These are phyloP conservation scores for Coleophoma cylindrospora DNA, from an alignment of 2,329 filamentous ascomycete species.

Conservation along the genomic window DNA sequence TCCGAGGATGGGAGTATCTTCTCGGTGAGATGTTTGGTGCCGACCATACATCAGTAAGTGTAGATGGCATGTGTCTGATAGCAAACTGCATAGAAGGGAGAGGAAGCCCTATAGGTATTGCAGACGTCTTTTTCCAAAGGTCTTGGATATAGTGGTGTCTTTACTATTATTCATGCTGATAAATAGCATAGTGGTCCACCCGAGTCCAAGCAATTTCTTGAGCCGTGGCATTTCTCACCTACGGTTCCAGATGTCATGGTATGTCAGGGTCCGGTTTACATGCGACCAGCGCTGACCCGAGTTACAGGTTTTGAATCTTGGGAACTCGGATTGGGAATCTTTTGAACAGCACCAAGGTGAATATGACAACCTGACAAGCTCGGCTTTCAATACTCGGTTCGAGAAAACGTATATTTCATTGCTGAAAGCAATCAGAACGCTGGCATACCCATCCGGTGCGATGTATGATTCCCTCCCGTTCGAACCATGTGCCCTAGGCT, in stretches of 20 bases:
- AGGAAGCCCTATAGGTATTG: constrained; percentile 20
- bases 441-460: constrained; percentile 17
- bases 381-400: constrained; percentile 23
- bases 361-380: constrained; percentile 23
- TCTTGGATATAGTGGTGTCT: not conserved
- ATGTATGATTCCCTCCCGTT: constrained; percentile 3
- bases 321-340: constrained; percentile 25
- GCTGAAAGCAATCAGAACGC: constrained; percentile 26
- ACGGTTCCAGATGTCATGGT: constrained; percentile 30
- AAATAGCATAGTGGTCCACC: constrained; percentile 19
- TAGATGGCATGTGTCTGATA: constrained; percentile 29
- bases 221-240: constrained; percentile 29
- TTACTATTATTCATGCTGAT: not conserved
- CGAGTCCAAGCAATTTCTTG: constrained; percentile 24
- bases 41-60: constrained; percentile 26
- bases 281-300: not conserved
- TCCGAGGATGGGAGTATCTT: constrained; percentile 29
- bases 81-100: constrained; percentile 26
- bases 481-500: constrained; percentile 6
- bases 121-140: constrained; percentile 23
- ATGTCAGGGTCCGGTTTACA: not conserved
- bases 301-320: constrained; percentile 26
- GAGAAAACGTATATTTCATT: constrained; percentile 29
- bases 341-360: constrained; percentile 21
- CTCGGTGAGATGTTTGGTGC: constrained; percentile 30